These are phyloP conservation scores for Chrysanthemum seticuspe DNA, from an alignment of 129 eudicot genomes.

Conservation along the genomic window DNA sequence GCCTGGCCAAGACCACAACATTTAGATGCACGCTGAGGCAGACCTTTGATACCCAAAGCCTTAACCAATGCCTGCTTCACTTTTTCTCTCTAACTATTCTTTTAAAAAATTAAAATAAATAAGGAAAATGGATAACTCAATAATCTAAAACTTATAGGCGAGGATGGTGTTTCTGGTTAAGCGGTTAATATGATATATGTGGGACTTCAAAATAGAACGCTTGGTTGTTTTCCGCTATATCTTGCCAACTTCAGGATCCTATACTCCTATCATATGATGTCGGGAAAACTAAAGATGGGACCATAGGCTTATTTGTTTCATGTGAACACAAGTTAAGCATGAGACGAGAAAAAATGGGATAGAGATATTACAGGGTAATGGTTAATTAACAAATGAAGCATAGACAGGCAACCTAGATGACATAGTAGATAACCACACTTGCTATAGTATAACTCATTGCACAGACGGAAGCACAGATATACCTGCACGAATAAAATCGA, in stretches of 20 bases:
- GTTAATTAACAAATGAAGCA: not conserved
- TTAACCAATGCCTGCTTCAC: slow-evolving; percentile 21
- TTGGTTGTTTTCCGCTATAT: not conserved
- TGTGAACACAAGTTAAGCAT: not conserved
- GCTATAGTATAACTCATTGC: not conserved
- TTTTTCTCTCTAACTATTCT: not conserved
- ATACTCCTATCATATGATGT: not conserved
- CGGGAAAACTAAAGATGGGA: too few species aligned
- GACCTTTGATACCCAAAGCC: slow-evolving; percentile 36
- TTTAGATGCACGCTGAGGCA: slow-evolving; percentile 37
- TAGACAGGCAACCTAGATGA: not conserved
- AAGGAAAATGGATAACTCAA: not conserved
- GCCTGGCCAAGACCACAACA: slow-evolving; percentile 18
- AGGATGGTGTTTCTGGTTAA: not conserved
- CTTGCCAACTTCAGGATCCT: not conserved
- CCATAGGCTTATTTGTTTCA: too few species aligned
- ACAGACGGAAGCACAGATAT: slow-evolving; percentile 1
- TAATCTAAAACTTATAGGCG: not conserved
- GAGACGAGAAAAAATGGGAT: not conserved
- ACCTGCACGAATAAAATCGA: slow-evolving; percentile 4
- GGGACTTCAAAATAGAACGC: slow-evolving; percentile 9
- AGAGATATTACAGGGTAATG: not conserved
- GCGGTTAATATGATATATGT: not conserved
- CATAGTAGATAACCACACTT: not conserved
- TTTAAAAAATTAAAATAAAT: not conserved